Evolutionary conservation across 257 asterid genomes (phyloP).

Genomic region (Ilex asprella): DNA sequence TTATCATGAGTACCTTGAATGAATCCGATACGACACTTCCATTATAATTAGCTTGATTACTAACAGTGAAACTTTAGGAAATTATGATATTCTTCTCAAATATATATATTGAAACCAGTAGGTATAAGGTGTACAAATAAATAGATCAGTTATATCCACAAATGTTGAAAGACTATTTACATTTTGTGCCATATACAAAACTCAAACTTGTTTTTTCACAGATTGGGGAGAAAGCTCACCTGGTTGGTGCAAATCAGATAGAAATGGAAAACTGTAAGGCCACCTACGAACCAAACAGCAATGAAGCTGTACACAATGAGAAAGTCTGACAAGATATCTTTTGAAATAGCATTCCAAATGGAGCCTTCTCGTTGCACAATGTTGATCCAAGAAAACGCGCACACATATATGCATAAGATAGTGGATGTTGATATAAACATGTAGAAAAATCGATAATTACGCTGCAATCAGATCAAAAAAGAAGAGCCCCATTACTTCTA

Average conservation of each 20-base stretch:
- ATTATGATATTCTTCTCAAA: not conserved
- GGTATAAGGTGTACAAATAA: no score
- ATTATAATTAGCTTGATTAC: not conserved
- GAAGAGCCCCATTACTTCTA: constrained; percentile 10
- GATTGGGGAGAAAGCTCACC: constrained; percentile 19
- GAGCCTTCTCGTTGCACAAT: constrained; percentile 39
- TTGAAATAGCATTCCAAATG: constrained; percentile 45
- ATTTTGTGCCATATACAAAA: not conserved
- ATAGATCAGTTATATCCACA: no score
- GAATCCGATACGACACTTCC: no score
- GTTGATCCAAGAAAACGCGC: constrained; percentile 53
- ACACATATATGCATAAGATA: constrained; percentile 59
- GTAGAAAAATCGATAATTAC: constrained; percentile 83
- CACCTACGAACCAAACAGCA: constrained; percentile 90
- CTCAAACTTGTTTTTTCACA: not conserved
- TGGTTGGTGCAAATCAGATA: constrained; percentile 71
- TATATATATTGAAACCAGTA: no score
- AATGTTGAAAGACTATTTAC: not conserved
- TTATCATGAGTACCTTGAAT: no score
- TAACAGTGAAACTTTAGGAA: not conserved
- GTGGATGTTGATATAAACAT: constrained; percentile 79
- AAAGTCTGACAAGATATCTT: constrained; percentile 59
- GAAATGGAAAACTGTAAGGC: constrained; percentile 75
- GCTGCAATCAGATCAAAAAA: constrained; percentile 44
- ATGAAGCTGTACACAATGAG: constrained; percentile 78